phyloP scores from a whole-genome alignment of 2,329 filamentous ascomycete genomes.

The Aspergillus tanneri region DNA sequence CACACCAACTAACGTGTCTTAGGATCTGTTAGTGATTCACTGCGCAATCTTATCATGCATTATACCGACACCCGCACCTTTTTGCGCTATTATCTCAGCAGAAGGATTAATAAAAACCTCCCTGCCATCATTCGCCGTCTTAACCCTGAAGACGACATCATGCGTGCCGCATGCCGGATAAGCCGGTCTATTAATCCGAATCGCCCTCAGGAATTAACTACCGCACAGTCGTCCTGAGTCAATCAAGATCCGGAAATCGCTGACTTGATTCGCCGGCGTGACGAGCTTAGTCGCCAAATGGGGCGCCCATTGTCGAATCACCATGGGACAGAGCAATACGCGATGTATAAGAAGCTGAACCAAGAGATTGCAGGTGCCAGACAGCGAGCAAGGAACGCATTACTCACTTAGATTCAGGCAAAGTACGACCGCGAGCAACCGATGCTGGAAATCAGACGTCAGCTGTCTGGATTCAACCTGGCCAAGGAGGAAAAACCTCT shows the following conservation, averaged over 20 bases:
- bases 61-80: slow-evolving; percentile 20
- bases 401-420: slow-evolving; percentile 4
- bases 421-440: slow-evolving; percentile 4
- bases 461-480: slow-evolving; percentile 2
- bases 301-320: background rate
- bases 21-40: slow-evolving; percentile 12
- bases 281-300: slow-evolving; percentile 2
- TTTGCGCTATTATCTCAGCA: slow-evolving; percentile 17
- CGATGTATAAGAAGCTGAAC: slow-evolving; percentile 6
- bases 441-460: slow-evolving; percentile 6
- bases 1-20: slow-evolving; percentile 2
- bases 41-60: slow-evolving; percentile 19
- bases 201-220: slow-evolving; percentile 4
- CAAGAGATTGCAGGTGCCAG: slow-evolving; percentile 4
- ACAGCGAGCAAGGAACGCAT: slow-evolving; percentile 1
- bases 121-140: slow-evolving; percentile 6
- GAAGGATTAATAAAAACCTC: slow-evolving; percentile 17
- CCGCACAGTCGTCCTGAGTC: slow-evolving; percentile 1
- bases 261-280: background rate
- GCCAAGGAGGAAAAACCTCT: slow-evolving; percentile 4
- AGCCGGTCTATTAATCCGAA: slow-evolving; percentile 3
- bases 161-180: slow-evolving; percentile 1
- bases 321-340: slow-evolving; percentile 2
- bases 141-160: slow-evolving; percentile 3
- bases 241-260: slow-evolving; percentile 2